Evolutionary conservation across 768 basidiomycete species (phyloP).

Genomic region (Mycena metata): DNA sequence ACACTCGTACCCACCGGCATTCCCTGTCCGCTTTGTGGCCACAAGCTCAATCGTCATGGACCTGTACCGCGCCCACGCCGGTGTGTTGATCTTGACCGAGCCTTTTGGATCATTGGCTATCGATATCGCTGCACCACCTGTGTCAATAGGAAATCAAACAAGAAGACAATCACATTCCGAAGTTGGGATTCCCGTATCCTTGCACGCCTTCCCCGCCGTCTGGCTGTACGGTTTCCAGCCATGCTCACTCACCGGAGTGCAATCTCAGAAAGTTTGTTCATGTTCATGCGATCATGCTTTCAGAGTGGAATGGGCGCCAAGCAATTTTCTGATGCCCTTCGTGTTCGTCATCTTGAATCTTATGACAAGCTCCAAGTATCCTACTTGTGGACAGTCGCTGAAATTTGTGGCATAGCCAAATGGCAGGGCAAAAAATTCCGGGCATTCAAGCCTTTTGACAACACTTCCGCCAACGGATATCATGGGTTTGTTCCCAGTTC

Average conservation of each 20-base stretch:
- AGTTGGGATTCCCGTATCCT: slow-evolving; percentile 23
- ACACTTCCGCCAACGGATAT: neutral
- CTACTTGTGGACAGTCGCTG: neutral
- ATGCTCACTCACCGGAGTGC: slow-evolving; percentile 40
- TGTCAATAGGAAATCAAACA: neutral
- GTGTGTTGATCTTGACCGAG: slow-evolving; percentile 10
- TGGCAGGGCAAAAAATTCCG: neutral
- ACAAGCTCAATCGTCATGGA: slow-evolving; percentile 1
- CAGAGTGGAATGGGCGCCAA: slow-evolving; percentile 42
- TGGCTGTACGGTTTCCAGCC: slow-evolving; percentile 35
- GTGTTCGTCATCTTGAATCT: slow-evolving; percentile 34
- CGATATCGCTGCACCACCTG: slow-evolving; percentile 16
- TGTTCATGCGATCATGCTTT: slow-evolving; percentile 37
- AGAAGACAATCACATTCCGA: neutral
- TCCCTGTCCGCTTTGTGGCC: neutral
- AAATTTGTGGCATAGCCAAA: neutral
- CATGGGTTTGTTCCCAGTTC: slow-evolving; percentile 42
- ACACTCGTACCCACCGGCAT: neutral
- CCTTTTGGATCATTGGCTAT: slow-evolving; percentile 18
- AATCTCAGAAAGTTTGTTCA: slow-evolving; percentile 33
- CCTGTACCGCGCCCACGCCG: slow-evolving; percentile 9
- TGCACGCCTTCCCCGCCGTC: neutral
- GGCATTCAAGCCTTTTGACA: neutral
- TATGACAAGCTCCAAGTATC: slow-evolving; percentile 35
- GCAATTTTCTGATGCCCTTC: slow-evolving; percentile 41